Base-by-base conservation (phyloP, 345 rosid genomes). In the Combretum micranthum region DNA sequence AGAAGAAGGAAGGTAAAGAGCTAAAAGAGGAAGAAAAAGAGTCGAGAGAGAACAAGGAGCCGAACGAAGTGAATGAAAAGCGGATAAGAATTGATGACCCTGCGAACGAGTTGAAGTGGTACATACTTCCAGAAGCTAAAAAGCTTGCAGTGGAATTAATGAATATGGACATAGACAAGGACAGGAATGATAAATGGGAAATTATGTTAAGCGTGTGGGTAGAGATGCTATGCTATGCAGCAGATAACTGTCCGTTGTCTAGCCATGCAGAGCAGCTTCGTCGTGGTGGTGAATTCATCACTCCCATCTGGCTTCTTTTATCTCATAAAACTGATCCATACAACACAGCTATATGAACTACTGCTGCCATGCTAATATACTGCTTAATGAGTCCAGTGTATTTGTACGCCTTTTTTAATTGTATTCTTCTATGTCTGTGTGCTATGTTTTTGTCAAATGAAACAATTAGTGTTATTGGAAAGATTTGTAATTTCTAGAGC, bases 251-350 rank as follows among this genome's bases (percentile, higher is more conserved):
- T 23, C 15, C 48, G 0, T 57, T 59, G 62, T 50, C 13, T 17
- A 53, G 21, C 44, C 63, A 64, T 25, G 23, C 68, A 2, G 43
- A 50, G 11, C 57, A 64, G 22, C 56, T 64, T 4, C 17, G 47
- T 15, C 47, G 37, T 20, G 68, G 63, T 21, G 57, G 63, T 20
- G 68, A 60, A 3, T 44, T 57, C 12, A 55, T 64, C 45, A 64
- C 63, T 44, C 57, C 42, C 47, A 10, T 64, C 20, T 64, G 68
- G 68, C 62, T 64, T 50, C 57, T 64, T 3, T 22, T 64, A 19
- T 20, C 39, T n/a, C 57, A 64, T 44, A 48, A 64, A 42, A 64
- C 63, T 0, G 47, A 64, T 15, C 43, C 47, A 53, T 57, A 42
- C 18, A 64, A 64, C 25, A 32, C 50, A 10, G 60, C 62, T 32